phyloP scores from a whole-genome alignment of 108 stramenopile species.

The Nitzschia putrida region DNA sequence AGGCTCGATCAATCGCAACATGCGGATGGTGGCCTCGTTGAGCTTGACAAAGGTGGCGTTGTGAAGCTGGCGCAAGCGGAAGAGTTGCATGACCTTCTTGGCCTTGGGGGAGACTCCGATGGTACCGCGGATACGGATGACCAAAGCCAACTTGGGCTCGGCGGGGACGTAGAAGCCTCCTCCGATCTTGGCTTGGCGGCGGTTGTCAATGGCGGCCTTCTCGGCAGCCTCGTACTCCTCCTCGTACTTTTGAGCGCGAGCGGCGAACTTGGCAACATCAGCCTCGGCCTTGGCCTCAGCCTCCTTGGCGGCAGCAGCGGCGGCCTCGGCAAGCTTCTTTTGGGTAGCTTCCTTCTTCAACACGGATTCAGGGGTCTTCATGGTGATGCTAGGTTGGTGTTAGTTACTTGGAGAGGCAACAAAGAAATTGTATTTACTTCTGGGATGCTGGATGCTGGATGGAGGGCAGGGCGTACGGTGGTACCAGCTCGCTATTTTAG shows the following conservation, averaged over 20 bases:
- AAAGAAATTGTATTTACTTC: neutral
- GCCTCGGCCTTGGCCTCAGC: conserved; percentile 79
- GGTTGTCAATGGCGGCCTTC: conserved; percentile 86
- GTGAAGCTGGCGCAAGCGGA: conserved; percentile 99
- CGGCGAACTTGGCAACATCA: conserved; percentile 80
- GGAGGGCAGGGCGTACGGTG: no score
- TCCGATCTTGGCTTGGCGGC: conserved; percentile 94
- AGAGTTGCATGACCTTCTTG: conserved; percentile 99
- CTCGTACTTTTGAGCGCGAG: conserved; percentile 92
- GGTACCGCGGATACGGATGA: conserved; percentile 99
- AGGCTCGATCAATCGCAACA: conserved; percentile 99
- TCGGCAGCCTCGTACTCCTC: conserved; percentile 90
- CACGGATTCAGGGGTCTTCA: conserved; percentile 95
- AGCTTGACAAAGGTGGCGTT: conserved; percentile 98
- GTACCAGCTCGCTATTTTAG: no score
- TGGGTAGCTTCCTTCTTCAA: conserved; percentile 97
- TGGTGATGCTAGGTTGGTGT: conserved; percentile 21
- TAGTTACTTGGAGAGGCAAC: neutral
- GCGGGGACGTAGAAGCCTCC: conserved; percentile 97
- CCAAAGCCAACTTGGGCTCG: conserved; percentile 94
- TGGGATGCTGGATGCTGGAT: no score
- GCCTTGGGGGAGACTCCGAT: conserved; percentile 99
- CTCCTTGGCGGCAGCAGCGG: conserved; percentile 69
- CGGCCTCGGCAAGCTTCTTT: conserved; percentile 81
- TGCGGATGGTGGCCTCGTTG: conserved; percentile 98